Evolutionary conservation across 495 filamentous ascomycete species (phyloP).

Genomic region (Hypoxylon lienhwacheense): DNA sequence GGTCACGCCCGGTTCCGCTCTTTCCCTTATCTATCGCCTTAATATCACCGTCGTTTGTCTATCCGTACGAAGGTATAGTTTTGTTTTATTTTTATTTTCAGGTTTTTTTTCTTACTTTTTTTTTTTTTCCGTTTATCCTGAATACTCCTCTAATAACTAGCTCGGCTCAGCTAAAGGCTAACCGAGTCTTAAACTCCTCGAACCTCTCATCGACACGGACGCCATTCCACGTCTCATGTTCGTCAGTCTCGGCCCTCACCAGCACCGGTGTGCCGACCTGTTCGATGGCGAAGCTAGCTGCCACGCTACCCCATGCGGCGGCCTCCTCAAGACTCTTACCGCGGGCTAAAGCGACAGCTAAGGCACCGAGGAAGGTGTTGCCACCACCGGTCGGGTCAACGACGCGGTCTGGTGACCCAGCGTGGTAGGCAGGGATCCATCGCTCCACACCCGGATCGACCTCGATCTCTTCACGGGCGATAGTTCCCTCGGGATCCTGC

Average conservation of each 20-base stretch:
- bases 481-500: conserved; percentile 52
- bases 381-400: conserved; percentile 95
- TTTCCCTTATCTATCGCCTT: too few relatives aligned
- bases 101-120: too few relatives aligned
- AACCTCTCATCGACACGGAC: conserved; percentile 57
- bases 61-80: too few relatives aligned
- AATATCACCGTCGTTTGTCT: too few relatives aligned
- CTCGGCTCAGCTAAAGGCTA: conserved; percentile 23
- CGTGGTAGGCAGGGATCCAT: conserved; percentile 61
- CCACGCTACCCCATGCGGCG: conserved; percentile 76
- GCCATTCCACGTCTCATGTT: conserved; percentile 76
- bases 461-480: conserved; percentile 62
- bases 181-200: conserved; percentile 49
- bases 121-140: too few relatives aligned
- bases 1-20: too few relatives aligned
- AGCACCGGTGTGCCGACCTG: conserved; percentile 82
- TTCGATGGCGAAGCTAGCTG: conserved; percentile 92
- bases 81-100: too few relatives aligned
- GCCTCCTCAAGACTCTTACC: conserved; percentile 66
- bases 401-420: conserved; percentile 55
- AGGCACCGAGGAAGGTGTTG: conserved; percentile 85
- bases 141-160: too few relatives aligned
- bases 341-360: conserved; percentile 74
- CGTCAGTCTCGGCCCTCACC: conserved; percentile 50
- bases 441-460: conserved; percentile 56